Conservation (phyloP, 2,329 filamentous ascomycete species). For the Scedosporium aurantiacum region DNA sequence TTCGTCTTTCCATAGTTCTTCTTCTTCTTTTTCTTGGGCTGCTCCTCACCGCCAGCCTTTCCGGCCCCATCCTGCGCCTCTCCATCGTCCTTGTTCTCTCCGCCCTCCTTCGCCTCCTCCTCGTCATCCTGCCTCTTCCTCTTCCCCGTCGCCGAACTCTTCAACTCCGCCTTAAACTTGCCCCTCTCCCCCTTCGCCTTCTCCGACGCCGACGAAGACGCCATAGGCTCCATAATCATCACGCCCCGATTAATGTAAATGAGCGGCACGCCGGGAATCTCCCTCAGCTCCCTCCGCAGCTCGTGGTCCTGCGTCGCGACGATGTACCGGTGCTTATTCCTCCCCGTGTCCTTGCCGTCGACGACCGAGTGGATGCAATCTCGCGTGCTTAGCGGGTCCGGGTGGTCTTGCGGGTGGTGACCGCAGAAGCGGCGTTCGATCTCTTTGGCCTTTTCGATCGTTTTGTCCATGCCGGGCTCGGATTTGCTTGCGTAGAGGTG, state of each 20-base stretch:
- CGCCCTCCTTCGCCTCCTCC: slow-evolving; percentile 23
- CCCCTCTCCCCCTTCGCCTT: slow-evolving; percentile 58
- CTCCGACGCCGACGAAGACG: slow-evolving; percentile 49
- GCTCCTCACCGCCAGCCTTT: slow-evolving; percentile 10
- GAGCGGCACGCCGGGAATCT: slow-evolving; percentile 61
- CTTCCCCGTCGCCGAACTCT: slow-evolving; percentile 27
- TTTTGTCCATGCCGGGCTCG: slow-evolving; percentile 40
- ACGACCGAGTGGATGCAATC: slow-evolving; percentile 68
- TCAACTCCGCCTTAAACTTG: slow-evolving; percentile 63
- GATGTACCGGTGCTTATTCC: slow-evolving; percentile 70
- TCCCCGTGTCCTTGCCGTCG: slow-evolving; percentile 59
- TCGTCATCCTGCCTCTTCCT: slow-evolving; percentile 19
- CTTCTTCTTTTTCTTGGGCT: slow-evolving; percentile 41
- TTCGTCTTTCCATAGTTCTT: slow-evolving; percentile 47
- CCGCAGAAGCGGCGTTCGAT: slow-evolving; percentile 69
- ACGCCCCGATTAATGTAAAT: slow-evolving; percentile 72
- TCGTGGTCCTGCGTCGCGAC: slow-evolving; percentile 63
- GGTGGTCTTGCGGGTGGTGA: slow-evolving; percentile 61
- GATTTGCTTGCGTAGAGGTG: slow-evolving; percentile 58
- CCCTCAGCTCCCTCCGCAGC: slow-evolving; percentile 51
- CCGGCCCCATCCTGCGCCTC: slow-evolving; percentile 14
- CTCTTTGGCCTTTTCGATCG: slow-evolving; percentile 64
- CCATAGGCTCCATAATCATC: slow-evolving; percentile 64
- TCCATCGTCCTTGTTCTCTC: slow-evolving; percentile 12
- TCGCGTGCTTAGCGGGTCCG: slow-evolving; percentile 55